Evolutionary conservation across 2,329 filamentous ascomycete species (phyloP).

Genomic region (Pseudogymnoascus sp.): DNA sequence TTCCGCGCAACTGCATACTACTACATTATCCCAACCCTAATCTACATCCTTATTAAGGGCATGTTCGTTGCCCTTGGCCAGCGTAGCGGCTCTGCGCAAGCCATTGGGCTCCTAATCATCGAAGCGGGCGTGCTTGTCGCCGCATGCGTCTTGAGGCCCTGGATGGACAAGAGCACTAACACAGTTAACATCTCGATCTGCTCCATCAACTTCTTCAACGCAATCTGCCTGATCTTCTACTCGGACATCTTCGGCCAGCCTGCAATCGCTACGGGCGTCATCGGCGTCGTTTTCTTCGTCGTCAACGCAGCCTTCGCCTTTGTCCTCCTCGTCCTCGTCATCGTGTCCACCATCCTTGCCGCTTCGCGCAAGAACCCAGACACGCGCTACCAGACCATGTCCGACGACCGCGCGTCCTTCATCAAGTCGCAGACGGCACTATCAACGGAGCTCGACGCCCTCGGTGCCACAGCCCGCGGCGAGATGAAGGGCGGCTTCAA

Average conservation of each 20-base stretch:
- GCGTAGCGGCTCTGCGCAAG: slow-evolving; percentile 60
- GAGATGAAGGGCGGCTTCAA: slow-evolving; percentile 57
- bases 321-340: slow-evolving; percentile 73
- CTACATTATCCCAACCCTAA: slow-evolving; percentile 74
- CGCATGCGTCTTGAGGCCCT: slow-evolving; percentile 77
- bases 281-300: slow-evolving; percentile 84
- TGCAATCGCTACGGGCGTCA: slow-evolving; percentile 72
- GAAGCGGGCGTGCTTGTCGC: slow-evolving; percentile 71
- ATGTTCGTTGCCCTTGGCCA: slow-evolving; percentile 84
- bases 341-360: slow-evolving; percentile 68
- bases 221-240: slow-evolving; percentile 83
- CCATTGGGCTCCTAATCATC: slow-evolving; percentile 73
- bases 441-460: slow-evolving; percentile 68
- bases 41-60: slow-evolving; percentile 76
- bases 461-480: slow-evolving; percentile 84
- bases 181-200: slow-evolving; percentile 91
- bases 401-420: slow-evolving; percentile 90
- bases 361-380: slow-evolving; percentile 91
- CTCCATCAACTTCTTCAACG: slow-evolving; percentile 82
- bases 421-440: slow-evolving; percentile 85
- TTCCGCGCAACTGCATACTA: slow-evolving; percentile 95
- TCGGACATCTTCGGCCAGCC: slow-evolving; percentile 80
- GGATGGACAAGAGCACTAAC: slow-evolving; percentile 99
- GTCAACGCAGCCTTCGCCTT: slow-evolving; percentile 77
- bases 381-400: slow-evolving; percentile 91